phyloP scores from a whole-genome alignment of 2,329 filamentous ascomycete genomes.

The Calonectria pseudoreteaudii region DNA sequence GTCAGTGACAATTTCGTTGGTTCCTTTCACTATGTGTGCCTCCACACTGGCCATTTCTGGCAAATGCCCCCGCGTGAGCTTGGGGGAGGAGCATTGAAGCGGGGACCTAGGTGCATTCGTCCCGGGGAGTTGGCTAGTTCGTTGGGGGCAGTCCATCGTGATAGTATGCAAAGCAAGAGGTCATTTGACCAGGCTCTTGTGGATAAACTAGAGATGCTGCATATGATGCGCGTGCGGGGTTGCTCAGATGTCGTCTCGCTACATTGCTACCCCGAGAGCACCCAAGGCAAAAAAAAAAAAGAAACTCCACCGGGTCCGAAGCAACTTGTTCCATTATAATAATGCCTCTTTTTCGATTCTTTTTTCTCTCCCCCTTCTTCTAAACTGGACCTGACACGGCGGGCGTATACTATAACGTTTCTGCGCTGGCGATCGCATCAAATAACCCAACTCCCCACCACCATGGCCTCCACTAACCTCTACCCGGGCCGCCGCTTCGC shows the following conservation, averaged over 20 bases:
- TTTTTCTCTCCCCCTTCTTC: not conserved
- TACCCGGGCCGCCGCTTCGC: slow-evolving; percentile 69
- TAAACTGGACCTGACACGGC: not conserved
- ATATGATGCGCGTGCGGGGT: slow-evolving; percentile 1
- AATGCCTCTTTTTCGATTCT: not conserved
- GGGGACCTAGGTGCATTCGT: not conserved
- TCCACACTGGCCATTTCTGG: not conserved
- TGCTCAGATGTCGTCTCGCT: not conserved
- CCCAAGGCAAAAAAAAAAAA: not conserved
- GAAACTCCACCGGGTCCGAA: not conserved
- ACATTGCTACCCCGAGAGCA: slow-evolving; percentile 9
- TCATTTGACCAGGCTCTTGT: not conserved
- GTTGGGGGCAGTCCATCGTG: not conserved
- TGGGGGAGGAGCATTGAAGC: not conserved
- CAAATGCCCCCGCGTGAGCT: not conserved
- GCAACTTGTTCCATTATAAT: not conserved
- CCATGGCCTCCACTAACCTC: not conserved
- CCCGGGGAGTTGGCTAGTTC: not conserved
- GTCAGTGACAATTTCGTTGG: too few species aligned
- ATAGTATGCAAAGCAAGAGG: not conserved
- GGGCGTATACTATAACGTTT: not conserved
- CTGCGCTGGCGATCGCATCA: not conserved
- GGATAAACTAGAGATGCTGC: not conserved
- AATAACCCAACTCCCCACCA: not conserved
- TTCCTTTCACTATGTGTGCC: too few species aligned